These are phyloP conservation scores for Sideroxylon spinosum DNA, from an alignment of 179 eudicot species.

Conservation along the genomic window DNA sequence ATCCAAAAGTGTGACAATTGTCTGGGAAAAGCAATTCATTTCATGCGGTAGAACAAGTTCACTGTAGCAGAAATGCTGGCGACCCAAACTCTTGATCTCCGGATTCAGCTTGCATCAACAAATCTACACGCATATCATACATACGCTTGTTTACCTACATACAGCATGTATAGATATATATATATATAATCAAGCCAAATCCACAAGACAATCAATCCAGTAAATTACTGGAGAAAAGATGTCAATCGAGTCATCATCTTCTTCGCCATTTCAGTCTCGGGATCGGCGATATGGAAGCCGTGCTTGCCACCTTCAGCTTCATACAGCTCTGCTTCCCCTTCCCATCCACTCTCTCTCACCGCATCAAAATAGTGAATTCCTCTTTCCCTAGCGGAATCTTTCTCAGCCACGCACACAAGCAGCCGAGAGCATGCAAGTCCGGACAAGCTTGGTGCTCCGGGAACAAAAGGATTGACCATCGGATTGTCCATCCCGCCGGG, in stretches of 20 bases:
- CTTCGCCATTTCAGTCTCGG: constrained; percentile 15
- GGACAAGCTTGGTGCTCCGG: constrained; percentile 8
- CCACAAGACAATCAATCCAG: too few species aligned
- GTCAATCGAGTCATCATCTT: constrained; percentile 15
- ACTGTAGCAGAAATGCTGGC: too few species aligned
- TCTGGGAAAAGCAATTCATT: too few species aligned
- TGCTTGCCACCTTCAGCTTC: constrained; percentile 21
- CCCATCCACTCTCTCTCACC: constrained; percentile 26
- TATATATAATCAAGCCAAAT: too few species aligned
- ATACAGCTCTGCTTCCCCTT: constrained; percentile 14
- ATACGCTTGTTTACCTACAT: too few species aligned
- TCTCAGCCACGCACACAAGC: constrained; percentile 17
- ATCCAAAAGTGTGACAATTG: too few species aligned
- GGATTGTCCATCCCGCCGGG: constrained; percentile 19
- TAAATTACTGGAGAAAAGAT: constrained; percentile 10
- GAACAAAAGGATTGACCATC: constrained; percentile 21
- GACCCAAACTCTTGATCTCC: too few species aligned
- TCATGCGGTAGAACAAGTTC: too few species aligned
- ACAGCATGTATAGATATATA: too few species aligned
- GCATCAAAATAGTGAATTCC: constrained; percentile 10
- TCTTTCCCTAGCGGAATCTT: constrained; percentile 21
- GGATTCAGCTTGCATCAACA: too few species aligned
- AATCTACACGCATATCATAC: too few species aligned
- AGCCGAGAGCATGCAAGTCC: constrained; percentile 14
- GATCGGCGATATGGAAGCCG: constrained; percentile 14